Conservation (phyloP, 2,329 filamentous ascomycete species). For the Microsporum canis region DNA sequence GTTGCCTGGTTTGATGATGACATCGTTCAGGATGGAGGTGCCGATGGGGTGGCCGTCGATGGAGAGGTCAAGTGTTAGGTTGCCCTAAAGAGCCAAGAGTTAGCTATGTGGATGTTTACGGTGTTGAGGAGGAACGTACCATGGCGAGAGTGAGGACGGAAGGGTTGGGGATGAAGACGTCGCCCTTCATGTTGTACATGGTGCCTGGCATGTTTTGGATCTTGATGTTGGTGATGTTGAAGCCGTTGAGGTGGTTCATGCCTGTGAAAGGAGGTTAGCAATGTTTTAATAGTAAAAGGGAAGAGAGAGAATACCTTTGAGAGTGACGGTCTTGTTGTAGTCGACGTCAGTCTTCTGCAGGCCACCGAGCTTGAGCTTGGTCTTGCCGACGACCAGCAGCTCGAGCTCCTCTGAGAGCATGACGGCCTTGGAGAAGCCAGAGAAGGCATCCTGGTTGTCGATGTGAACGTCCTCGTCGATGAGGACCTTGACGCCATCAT, state of each 20-base stretch:
- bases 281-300: neutral
- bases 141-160: constrained; percentile 46
- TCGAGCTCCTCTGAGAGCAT: constrained; percentile 40
- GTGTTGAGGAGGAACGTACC: constrained; percentile 20
- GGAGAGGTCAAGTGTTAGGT: constrained; percentile 45
- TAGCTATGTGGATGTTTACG: neutral
- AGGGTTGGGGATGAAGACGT: constrained; percentile 48
- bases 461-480: constrained; percentile 38
- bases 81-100: constrained; percentile 30
- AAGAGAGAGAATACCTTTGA: constrained; percentile 39
- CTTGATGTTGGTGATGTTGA: constrained; percentile 39
- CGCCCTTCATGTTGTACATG: constrained; percentile 45
- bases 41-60: constrained; percentile 41
- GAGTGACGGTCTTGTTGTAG: constrained; percentile 47
- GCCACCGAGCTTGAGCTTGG: constrained; percentile 40
- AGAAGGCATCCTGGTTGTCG: constrained; percentile 36
- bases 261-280: constrained; percentile 29
- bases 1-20: constrained; percentile 44
- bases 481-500: constrained; percentile 32
- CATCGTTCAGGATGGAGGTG: constrained; percentile 38
- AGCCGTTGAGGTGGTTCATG: constrained; percentile 45
- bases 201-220: constrained; percentile 27
- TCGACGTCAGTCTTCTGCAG: constrained; percentile 42
- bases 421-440: constrained; percentile 39
- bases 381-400: constrained; percentile 42